Conservation (phyloP, 164 flowering plant genomes). For the Vitis rupestris region DNA sequence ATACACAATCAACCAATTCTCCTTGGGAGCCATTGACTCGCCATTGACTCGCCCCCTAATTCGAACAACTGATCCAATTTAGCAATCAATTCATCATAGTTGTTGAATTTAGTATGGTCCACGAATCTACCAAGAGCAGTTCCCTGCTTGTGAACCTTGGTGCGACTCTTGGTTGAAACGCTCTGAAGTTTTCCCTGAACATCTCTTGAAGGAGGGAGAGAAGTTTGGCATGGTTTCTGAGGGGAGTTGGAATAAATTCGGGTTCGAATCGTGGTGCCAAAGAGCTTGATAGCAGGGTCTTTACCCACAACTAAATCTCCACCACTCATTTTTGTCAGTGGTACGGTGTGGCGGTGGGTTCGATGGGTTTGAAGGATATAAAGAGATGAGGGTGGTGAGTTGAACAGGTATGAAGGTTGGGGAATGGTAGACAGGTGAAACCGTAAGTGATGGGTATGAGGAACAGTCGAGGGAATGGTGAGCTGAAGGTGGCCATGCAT, state of each 20-base stretch:
- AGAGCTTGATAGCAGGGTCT: constrained; percentile 54
- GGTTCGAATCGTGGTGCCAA: constrained; percentile 43
- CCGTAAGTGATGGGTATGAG: too few relatives aligned
- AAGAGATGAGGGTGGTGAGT: too few relatives aligned
- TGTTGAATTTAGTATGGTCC: constrained; percentile 76
- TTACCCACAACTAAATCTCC: constrained; percentile 19
- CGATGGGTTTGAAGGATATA: too few relatives aligned
- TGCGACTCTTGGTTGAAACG: constrained; percentile 76
- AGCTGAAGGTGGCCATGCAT: too few relatives aligned
- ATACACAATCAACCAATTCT: constrained; percentile 80
- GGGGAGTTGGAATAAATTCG: constrained; percentile 20
- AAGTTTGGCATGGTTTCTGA: constrained; percentile 34
- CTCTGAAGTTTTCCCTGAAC: constrained; percentile 44
- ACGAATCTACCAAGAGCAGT: constrained; percentile 90
- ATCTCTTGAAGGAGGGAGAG: constrained; percentile 41
- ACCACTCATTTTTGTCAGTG: constrained; percentile 3
- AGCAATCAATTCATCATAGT: constrained; percentile 70
- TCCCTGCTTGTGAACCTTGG: constrained; percentile 97
- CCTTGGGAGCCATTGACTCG: constrained; percentile 57
- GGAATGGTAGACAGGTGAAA: too few relatives aligned
- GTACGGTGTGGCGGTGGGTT: too few relatives aligned
- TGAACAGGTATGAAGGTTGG: too few relatives aligned
- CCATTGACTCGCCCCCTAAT: constrained; percentile 68
- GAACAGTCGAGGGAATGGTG: too few relatives aligned
- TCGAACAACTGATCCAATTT: constrained; percentile 85